Conservation (phyloP, 164 flowering plant genomes). For the Aristolochia fimbriata region DNA sequence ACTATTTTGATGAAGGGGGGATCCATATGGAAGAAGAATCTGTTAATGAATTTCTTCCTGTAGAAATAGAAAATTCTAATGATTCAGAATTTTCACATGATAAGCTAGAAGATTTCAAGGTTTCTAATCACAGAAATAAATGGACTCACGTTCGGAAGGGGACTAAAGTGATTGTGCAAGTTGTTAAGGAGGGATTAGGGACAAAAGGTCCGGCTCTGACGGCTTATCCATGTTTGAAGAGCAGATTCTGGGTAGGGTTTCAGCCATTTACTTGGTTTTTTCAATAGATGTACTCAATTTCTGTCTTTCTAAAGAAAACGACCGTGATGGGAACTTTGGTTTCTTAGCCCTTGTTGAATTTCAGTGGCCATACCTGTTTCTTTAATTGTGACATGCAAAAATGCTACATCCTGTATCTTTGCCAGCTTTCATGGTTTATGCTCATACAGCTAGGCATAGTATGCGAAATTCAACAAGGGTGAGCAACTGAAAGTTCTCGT, state of each 20-base stretch:
- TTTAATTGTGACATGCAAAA: no score
- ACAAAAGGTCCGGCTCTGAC: conserved; percentile 91
- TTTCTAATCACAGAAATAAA: conserved; percentile 22
- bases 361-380: no score
- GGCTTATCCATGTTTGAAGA: conserved; percentile 75
- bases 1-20: conserved; percentile 24
- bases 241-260: conserved; percentile 94
- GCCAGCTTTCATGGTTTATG: no score
- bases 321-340: no score
- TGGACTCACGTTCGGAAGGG: conserved; percentile 74
- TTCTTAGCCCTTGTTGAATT: no score
- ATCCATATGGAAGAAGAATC: conserved; percentile 20
- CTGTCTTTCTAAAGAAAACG: no score
- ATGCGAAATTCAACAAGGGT: no score
- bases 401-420: no score
- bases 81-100: conserved; percentile 16
- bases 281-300: not conserved
- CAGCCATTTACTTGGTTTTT: no score
- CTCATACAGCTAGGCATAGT: no score
- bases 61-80: conserved; percentile 17
- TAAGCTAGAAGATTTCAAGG: conserved; percentile 18
- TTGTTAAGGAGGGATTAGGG: conserved; percentile 93
- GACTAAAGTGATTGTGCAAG: conserved; percentile 88
- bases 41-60: conserved; percentile 12
- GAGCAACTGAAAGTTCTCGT: no score